A percentile compares a stretch with the other conserved stretches of the same genome.
Evolutionary conservation across 2,329 filamentous ascomycete genomes (phyloP).

Genomic region (Phialemonium atrogriseum): DNA sequence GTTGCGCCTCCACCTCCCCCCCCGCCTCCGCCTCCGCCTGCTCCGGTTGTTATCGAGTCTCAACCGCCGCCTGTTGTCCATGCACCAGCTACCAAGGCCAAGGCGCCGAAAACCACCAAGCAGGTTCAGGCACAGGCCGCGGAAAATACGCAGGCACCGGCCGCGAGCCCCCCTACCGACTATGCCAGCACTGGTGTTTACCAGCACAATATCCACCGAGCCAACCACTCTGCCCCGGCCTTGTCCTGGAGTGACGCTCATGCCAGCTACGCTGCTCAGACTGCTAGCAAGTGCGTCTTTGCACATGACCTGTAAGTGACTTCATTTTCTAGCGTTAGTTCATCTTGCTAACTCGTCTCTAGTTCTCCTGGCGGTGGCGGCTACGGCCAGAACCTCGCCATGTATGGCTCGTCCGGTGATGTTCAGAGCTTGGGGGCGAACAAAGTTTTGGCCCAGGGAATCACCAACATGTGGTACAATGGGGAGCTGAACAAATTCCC

Average conservation of each 20-base stretch:
- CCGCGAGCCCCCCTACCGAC: conserved; percentile 15
- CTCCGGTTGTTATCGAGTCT: too few relatives aligned
- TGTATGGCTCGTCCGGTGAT: conserved; percentile 36
- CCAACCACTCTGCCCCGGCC: conserved; percentile 64
- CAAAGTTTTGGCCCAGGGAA: conserved; percentile 55
- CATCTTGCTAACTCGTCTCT: conserved; percentile 6
- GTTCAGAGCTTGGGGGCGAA: conserved; percentile 37
- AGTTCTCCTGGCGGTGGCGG: conserved; percentile 49
- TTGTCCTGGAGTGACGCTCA: conserved; percentile 60
- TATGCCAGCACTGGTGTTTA: conserved; percentile 39
- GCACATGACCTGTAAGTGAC: conserved; percentile 64
- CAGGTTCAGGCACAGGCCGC: conserved; percentile 4
- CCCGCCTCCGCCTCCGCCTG: neutral
- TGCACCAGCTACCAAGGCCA: neutral
- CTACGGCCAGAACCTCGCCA: conserved; percentile 92
- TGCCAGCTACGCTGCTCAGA: conserved; percentile 52
- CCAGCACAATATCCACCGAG: conserved; percentile 80
- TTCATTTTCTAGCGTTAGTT: too few relatives aligned
- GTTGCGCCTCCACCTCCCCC: conserved; percentile 4
- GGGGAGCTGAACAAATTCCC: conserved; percentile 56
- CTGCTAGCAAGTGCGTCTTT: conserved; percentile 62
- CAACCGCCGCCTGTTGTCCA: neutral
- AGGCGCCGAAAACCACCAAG: neutral
- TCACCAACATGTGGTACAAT: conserved; percentile 86
- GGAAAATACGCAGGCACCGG: conserved; percentile 3